These are phyloP conservation scores for Colletotrichum tropicale DNA, from an alignment of 2,329 filamentous ascomycete genomes.

Conservation along the genomic window DNA sequence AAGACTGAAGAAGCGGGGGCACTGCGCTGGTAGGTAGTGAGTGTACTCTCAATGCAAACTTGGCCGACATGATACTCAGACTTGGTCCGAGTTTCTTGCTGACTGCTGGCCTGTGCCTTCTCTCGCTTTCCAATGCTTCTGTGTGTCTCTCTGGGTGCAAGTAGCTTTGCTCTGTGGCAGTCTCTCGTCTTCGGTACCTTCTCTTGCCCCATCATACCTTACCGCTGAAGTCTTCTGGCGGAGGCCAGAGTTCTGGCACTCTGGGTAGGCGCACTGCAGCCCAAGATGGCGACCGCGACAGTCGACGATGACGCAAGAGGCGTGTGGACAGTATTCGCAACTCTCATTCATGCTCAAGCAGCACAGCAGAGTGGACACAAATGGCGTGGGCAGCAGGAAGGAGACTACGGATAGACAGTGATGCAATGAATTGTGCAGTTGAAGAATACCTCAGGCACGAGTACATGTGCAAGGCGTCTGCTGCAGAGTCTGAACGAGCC, in stretches of 20 bases:
- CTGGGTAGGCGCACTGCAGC: neutral
- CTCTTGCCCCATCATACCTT: neutral
- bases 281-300: neutral
- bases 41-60: neutral
- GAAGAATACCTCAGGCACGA: constrained; percentile 15
- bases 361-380: neutral
- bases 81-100: neutral
- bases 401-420: neutral
- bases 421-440: constrained; percentile 16
- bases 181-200: neutral
- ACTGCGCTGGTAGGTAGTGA: neutral
- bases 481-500: neutral
- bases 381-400: constrained; percentile 2
- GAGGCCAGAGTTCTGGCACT: neutral
- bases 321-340: neutral
- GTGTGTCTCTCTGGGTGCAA: neutral
- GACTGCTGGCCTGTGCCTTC: neutral
- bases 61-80: neutral
- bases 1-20: neutral
- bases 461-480: neutral
- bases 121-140: neutral
- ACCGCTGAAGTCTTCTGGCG: neutral
- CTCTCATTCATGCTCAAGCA: neutral
- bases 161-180: neutral
- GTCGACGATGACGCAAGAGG: constrained; percentile 3